Evolutionary conservation across 1,139 yeast genomes (phyloP).

Genomic region (Meyerozyma guilliermondii): DNA sequence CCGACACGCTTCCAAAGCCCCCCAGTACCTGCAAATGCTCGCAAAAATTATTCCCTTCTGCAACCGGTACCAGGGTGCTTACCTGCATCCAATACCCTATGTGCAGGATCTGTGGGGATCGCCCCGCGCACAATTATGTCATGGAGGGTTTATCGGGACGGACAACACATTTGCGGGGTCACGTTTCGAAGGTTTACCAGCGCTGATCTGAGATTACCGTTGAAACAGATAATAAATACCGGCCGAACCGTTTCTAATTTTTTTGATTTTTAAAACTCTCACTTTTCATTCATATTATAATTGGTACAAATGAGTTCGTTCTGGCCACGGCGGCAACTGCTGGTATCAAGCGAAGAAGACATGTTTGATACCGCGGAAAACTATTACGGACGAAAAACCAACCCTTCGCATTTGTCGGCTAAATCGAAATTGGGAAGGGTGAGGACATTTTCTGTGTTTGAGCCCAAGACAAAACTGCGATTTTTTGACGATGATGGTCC

Average conservation of each 20-base stretch:
- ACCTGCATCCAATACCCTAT: too few relatives aligned
- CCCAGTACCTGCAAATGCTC: too few relatives aligned
- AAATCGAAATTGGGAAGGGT: slow-evolving; percentile 37
- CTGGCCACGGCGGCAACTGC: neutral
- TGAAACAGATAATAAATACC: too few relatives aligned
- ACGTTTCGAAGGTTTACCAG: neutral
- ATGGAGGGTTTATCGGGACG: neutral
- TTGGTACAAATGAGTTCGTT: neutral
- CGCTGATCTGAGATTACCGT: neutral
- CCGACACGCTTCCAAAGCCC: too few relatives aligned
- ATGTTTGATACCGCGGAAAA: slow-evolving; percentile 66
- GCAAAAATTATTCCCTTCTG: too few relatives aligned
- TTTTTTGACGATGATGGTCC: slow-evolving; percentile 6
- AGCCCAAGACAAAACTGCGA: slow-evolving; percentile 15
- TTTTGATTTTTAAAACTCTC: too few relatives aligned
- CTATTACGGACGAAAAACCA: slow-evolving; percentile 65
- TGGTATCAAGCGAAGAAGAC: slow-evolving; percentile 37
- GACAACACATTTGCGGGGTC: neutral
- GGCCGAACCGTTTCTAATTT: neutral
- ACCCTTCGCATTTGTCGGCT: slow-evolving; percentile 41
- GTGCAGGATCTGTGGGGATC: too few relatives aligned
- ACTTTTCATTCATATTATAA: too few relatives aligned
- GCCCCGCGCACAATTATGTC: neutral
- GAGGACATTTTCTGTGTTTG: slow-evolving; percentile 49
- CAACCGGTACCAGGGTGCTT: too few relatives aligned